Percentiles rank a stretch among this genome's conserved stretches.
Conservation (phyloP, 108 stramenopile species). For the Tribonema minus region DNA sequence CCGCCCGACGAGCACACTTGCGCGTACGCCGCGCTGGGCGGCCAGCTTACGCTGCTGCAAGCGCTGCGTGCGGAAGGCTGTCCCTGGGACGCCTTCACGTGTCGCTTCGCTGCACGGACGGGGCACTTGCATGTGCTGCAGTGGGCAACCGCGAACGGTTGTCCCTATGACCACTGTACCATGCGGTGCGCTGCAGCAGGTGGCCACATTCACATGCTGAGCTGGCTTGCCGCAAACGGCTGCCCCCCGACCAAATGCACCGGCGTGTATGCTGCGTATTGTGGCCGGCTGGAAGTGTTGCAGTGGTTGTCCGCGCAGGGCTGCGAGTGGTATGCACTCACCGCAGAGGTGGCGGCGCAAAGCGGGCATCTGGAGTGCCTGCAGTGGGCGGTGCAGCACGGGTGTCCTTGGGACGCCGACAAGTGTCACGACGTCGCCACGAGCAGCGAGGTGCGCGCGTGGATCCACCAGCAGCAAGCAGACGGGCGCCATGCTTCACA, state of each 20-base stretch:
- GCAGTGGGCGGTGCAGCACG: too few relatives aligned
- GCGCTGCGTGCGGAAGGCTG: background rate
- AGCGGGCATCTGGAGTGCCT: too few relatives aligned
- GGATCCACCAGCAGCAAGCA: too few relatives aligned
- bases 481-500: too few relatives aligned
- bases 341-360: too few relatives aligned
- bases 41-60: too few relatives aligned
- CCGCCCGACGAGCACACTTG: too few relatives aligned
- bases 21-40: background rate
- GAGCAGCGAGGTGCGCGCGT: too few relatives aligned
- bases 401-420: too few relatives aligned
- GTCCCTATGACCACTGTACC: constrained; percentile 4
- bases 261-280: background rate
- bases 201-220: background rate
- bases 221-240: background rate
- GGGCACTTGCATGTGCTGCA: constrained; percentile 8
- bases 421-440: too few relatives aligned
- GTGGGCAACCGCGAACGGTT: constrained; percentile 1
- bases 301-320: too few relatives aligned
- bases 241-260: background rate
- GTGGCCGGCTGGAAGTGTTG: background rate
- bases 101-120: background rate
- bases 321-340: too few relatives aligned
- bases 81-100: background rate
- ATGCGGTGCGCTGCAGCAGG: background rate